These are phyloP conservation scores for Sporothrix pallida DNA, from an alignment of 2,329 filamentous ascomycete genomes.

Conservation along the genomic window DNA sequence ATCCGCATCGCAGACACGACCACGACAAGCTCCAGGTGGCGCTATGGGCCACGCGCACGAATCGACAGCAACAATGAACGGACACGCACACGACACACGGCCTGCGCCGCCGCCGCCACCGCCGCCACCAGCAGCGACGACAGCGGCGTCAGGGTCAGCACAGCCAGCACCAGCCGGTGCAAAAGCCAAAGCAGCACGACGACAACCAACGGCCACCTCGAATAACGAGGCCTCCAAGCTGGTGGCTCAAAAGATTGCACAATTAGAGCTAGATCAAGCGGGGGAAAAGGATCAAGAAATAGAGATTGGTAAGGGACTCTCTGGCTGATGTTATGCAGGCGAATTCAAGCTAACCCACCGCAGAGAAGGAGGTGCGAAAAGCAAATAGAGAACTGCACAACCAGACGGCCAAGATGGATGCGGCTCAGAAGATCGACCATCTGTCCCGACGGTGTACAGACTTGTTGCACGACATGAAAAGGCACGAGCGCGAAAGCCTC, in stretches of 20 bases:
- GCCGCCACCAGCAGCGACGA: slow-evolving; percentile 47
- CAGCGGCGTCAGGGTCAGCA: slow-evolving; percentile 22
- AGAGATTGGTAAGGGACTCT: slow-evolving; percentile 74
- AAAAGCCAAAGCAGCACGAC: slow-evolving; percentile 76
- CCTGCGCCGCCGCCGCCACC: slow-evolving; percentile 54
- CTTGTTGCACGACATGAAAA: slow-evolving; percentile 91
- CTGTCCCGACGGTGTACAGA: slow-evolving; percentile 91
- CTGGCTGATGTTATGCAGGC: not conserved
- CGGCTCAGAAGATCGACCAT: slow-evolving; percentile 87
- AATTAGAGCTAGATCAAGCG: slow-evolving; percentile 90
- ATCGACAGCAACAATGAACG: slow-evolving; percentile 45
- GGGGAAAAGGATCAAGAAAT: slow-evolving; percentile 94
- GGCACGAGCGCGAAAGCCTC: slow-evolving; percentile 88
- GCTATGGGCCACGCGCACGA: slow-evolving; percentile 40
- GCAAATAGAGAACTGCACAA: slow-evolving; percentile 89
- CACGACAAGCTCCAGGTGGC: slow-evolving; percentile 45
- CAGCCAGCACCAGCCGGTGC: slow-evolving; percentile 45
- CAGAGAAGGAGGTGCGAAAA: slow-evolving; percentile 92
- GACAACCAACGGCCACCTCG: slow-evolving; percentile 82
- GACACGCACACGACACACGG: slow-evolving; percentile 48
- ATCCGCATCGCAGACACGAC: slow-evolving; percentile 45
- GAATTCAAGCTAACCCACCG: not conserved
- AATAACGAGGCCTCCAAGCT: slow-evolving; percentile 89
- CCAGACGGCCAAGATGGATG: slow-evolving; percentile 88
- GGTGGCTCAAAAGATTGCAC: slow-evolving; percentile 89